These are phyloP conservation scores for Kodamaea nitidulidarum DNA, from an alignment of 805 yeast species.

Conservation along the genomic window DNA sequence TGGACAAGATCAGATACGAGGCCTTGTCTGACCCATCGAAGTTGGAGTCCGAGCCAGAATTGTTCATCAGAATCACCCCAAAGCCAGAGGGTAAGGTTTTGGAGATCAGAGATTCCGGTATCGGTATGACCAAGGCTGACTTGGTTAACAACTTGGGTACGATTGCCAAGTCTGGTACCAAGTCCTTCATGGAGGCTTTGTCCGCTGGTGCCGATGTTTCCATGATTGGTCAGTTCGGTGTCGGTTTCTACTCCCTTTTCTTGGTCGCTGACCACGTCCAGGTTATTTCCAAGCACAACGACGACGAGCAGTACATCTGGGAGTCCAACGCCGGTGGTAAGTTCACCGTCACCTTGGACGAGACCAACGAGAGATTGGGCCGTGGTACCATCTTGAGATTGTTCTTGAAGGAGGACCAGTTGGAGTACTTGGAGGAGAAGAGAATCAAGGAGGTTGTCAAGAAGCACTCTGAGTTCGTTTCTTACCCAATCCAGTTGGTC, in stretches of 20 bases:
- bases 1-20: slow-evolving; percentile 97
- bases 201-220: slow-evolving; percentile 99
- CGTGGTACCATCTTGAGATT: slow-evolving; percentile 96
- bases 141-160: slow-evolving; percentile 99
- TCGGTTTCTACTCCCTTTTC: slow-evolving; percentile 99
- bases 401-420: slow-evolving; percentile 97
- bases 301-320: slow-evolving; percentile 99
- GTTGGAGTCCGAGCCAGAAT: slow-evolving; percentile 92
- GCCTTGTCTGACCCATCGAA: slow-evolving; percentile 88
- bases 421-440: slow-evolving; percentile 98
- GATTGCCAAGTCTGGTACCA: slow-evolving; percentile 99
- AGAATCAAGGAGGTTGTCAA: slow-evolving; percentile 98
- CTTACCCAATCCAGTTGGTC: slow-evolving; percentile 97
- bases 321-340: slow-evolving; percentile 99
- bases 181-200: slow-evolving; percentile 98
- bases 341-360: slow-evolving; percentile 92
- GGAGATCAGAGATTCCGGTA: slow-evolving; percentile 99
- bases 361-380: slow-evolving; percentile 74
- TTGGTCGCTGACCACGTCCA: slow-evolving; percentile 98
- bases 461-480: slow-evolving; percentile 98
- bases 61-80: slow-evolving; percentile 97
- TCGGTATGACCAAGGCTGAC: slow-evolving; percentile 99
- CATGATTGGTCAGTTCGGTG: slow-evolving; percentile 99
- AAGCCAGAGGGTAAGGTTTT: slow-evolving; percentile 88
- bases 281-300: slow-evolving; percentile 97